A percentile compares a stretch with the other conserved stretches of the same genome.
Conservation (phyloP, 1,284 basidiomycete species). For the Heterobasidion annosum region DNA sequence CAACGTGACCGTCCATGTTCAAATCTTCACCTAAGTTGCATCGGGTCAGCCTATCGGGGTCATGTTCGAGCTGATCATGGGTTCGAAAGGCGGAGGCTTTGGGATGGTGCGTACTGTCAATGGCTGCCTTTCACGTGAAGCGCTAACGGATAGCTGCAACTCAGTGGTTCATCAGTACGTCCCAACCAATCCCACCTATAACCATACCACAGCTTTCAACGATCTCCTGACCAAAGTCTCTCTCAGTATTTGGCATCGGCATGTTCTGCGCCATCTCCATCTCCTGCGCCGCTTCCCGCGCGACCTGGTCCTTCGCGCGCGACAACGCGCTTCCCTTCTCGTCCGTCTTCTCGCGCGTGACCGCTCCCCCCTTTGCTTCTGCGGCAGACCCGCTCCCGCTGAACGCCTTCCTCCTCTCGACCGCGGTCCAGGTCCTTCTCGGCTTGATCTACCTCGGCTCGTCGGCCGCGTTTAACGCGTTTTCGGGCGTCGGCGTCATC, state of each 20-base stretch:
- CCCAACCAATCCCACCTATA: constrained; percentile 7
- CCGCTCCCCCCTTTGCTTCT: constrained; percentile 16
- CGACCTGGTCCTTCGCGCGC: constrained; percentile 63
- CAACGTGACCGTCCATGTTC: too few species aligned
- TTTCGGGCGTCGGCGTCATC: constrained; percentile 45
- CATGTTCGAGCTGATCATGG: constrained; percentile 59
- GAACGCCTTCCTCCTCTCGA: constrained; percentile 51
- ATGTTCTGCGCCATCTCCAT: constrained; percentile 53
- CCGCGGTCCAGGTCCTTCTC: constrained; percentile 42
- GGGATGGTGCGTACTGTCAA: constrained; percentile 33
- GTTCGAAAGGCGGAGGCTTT: constrained; percentile 53
- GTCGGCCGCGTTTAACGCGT: constrained; percentile 46
- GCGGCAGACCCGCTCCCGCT: constrained; percentile 33
- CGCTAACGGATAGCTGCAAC: not conserved
- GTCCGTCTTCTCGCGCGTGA: constrained; percentile 37
- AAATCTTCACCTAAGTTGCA: constrained; percentile 23
- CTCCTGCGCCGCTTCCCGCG: constrained; percentile 56
- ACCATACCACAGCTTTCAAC: not conserved
- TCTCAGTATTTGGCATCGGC: constrained; percentile 40
- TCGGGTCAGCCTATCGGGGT: constrained; percentile 60
- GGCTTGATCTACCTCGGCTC: constrained; percentile 47
- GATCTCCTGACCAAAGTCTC: constrained; percentile 6
- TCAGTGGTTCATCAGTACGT: constrained; percentile 39
- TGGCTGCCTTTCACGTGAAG: not conserved
- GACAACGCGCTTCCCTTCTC: constrained; percentile 61